These are phyloP conservation scores for Raphanus raphanistrum DNA, from an alignment of 345 rosid species.

Conservation along the genomic window DNA sequence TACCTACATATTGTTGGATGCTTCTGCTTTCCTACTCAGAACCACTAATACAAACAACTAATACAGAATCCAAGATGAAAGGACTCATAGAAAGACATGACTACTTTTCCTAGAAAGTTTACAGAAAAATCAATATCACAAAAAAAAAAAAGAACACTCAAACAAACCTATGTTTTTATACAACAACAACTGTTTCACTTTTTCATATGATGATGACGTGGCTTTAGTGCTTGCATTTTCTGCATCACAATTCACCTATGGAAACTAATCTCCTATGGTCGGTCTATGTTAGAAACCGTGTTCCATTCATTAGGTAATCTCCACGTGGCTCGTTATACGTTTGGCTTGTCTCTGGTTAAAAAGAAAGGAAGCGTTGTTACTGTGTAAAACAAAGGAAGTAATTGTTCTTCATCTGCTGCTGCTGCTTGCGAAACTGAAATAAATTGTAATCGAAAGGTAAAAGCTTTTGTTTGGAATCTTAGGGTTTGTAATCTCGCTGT, in stretches of 20 bases:
- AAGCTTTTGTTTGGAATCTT: background rate
- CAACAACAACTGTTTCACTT: background rate
- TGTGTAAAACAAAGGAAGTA: background rate
- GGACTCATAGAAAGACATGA: background rate
- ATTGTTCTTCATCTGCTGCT: background rate
- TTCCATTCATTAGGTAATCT: conserved; percentile 14
- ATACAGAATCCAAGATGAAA: background rate
- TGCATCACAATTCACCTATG: background rate
- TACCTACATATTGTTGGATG: conserved; percentile 24
- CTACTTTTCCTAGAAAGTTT: background rate
- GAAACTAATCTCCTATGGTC: background rate
- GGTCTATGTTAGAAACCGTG: background rate
- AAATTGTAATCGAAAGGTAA: conserved; percentile 29
- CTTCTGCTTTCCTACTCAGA: conserved; percentile 14
- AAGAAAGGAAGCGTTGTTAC: background rate
- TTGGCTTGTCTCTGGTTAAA: background rate
- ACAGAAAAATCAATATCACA: background rate
- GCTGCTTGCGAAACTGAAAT: conserved; percentile 8
- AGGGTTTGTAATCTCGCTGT: background rate
- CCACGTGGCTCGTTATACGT: conserved; percentile 13
- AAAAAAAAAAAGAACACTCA: background rate
- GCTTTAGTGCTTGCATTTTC: background rate
- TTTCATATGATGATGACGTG: background rate
- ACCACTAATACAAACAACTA: background rate
- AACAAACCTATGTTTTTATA: no score